Base-by-base conservation (phyloP, 2,329 filamentous ascomycete genomes). In the Penicillium sp. region DNA sequence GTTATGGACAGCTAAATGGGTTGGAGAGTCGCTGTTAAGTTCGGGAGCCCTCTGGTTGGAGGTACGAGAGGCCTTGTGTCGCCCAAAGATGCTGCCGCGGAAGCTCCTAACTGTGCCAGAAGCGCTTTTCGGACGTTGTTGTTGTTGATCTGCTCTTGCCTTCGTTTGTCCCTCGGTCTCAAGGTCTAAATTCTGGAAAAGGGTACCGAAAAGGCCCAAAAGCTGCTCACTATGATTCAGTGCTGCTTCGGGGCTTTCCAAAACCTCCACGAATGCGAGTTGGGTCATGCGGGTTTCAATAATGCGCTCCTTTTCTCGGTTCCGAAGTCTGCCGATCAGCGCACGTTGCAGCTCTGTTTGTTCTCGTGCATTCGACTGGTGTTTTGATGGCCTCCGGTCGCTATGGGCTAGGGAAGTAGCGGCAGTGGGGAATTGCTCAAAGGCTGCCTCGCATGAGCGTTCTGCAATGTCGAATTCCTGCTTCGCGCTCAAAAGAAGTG, bases 241-340 rank as follows among this genome's bases (percentile, higher is more conserved):
- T 19, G 95, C 94, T 60, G 90, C 87, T 61, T 92, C 89, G 0
- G 93, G 88, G 1, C 93, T 93, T 73, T 97, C 93, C 3, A 92
- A 81, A 17, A 95, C 81, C 76, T 98, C 94, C 3, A 95, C 78
- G 21, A 99, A 84, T 4, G 91, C 86, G 63, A 99, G 82, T 71
- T 98, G 93, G 11, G 94, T 97, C 87, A 98, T 96, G 76, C 96
- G 96, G 64, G 97, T 88, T 76, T 98, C 91, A n/a, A 99, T 79
- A 47, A 99, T 89, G 53, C 87, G 86, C 75, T 93, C 91, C 73
- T 93, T 96, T 73, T 98, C 93, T 29, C 88, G 87, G 61, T 89
- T 87, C 65, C 92, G 90, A 88, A 97, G 91, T 49, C 91, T 88
- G 67, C 94, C 90, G 0, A 96, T 66, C 84, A 51, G 91, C 73